Base-by-base conservation (phyloP, 1,139 yeast genomes). In the Pichia sp. region DNA sequence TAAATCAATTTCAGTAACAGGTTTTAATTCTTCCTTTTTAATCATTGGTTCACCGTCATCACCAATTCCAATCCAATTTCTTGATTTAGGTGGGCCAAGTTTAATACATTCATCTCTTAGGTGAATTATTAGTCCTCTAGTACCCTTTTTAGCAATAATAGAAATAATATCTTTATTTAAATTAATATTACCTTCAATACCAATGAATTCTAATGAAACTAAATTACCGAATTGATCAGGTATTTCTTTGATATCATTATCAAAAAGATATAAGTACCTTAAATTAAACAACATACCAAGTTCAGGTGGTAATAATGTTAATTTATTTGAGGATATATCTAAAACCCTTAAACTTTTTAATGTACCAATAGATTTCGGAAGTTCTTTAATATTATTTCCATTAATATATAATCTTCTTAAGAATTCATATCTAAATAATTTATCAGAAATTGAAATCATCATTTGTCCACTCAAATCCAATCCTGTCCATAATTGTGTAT, bases 401-500 rank as follows among this genome's bases (percentile, higher is more conserved):
- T 83, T 86, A 56, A 93, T 68, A 60, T 84, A 91, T 43, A 93
- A 71, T 47, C 91, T 81, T 57, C 93, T 94, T 56, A 93, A 72
- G 56, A 93, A 93, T 47, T 76, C 76, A 62, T 88, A 93, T 39
- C 79, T 78, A 68, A 88, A 87, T 43, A 93, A 65, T 53, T 80
- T 82, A 21, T 83, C 78, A 14, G 88, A 77, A 33, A 89, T 56
- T 48, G 76, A 74, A 49, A 78, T 70, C 41, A 91, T 68, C 20
- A 94, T 88, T 63, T 91, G 95, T 43, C 96, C 96, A 52, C 94
- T 79, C 50, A 91, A 69, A 65, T 93, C 99, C 51, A 93, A 69
- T 21, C 91, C 93, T 42, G 95, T 84, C 99, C 99, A 93, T 55
- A 84, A 73, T 64, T 89, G 96, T 54, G 74, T 75, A 23, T 81